Percentiles rank a stretch among this genome's conserved stretches.
Evolutionary conservation across 495 filamentous ascomycete species (phyloP).

Genomic region (Aspergillus carlsbadensis): DNA sequence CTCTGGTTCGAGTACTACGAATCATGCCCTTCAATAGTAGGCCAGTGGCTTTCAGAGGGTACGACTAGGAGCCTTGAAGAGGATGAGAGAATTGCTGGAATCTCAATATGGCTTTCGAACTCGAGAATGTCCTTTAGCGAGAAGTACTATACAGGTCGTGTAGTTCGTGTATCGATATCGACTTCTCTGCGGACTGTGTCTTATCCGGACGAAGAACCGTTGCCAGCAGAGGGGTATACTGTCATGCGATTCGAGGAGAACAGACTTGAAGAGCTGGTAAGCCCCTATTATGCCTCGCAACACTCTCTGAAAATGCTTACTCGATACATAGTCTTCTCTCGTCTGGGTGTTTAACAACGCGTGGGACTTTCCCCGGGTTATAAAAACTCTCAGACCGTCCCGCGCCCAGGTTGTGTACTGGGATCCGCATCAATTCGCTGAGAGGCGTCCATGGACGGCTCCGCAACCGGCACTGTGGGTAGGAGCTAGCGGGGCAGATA

Average conservation of each 20-base stretch:
- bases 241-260: slow-evolving; percentile 3
- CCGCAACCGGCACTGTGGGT: neutral
- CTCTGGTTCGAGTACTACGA: slow-evolving; percentile 12
- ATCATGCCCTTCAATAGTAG: slow-evolving; percentile 3
- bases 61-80: neutral
- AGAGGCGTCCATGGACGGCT: neutral
- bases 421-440: neutral
- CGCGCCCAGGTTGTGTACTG: neutral
- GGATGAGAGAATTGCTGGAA: neutral
- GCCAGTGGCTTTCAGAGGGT: slow-evolving; percentile 11
- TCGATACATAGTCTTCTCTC: neutral
- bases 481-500: neutral
- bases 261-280: slow-evolving; percentile 7
- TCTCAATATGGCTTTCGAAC: slow-evolving; percentile 2
- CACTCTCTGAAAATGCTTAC: neutral
- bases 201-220: neutral
- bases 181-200: neutral
- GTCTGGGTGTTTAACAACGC: slow-evolving; percentile 6
- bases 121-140: neutral
- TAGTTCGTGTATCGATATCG: slow-evolving; percentile 2
- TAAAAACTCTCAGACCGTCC: neutral
- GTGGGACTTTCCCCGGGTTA: slow-evolving; percentile 5
- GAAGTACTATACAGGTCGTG: slow-evolving; percentile 1
- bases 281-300: neutral
- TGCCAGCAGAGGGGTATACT: neutral